phyloP scores from a whole-genome alignment of 1,139 yeast species.

The Kazachstania sp. region DNA sequence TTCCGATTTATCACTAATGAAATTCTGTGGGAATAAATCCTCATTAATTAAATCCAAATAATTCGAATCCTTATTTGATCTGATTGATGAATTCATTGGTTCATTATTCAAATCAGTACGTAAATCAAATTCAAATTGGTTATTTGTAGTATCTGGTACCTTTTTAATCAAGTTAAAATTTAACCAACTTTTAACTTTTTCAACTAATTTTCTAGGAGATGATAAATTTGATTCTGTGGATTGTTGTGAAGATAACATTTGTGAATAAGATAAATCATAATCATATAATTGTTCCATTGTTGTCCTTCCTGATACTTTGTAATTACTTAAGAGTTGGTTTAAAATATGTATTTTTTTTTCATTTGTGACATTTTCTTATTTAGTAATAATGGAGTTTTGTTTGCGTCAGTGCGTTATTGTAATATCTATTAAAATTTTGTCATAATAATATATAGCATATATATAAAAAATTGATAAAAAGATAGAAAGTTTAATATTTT shows the following conservation, averaged over 20 bases:
- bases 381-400: too few species aligned
- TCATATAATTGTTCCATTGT: neutral
- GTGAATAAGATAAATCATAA: neutral
- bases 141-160: neutral
- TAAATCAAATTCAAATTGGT: neutral
- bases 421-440: too few species aligned
- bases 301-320: too few species aligned
- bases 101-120: neutral
- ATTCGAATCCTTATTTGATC: neutral
- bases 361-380: neutral
- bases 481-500: neutral
- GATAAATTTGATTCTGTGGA: neutral
- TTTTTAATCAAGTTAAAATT: neutral
- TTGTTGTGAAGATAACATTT: neutral
- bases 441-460: too few species aligned
- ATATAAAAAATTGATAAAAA: too few species aligned
- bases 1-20: neutral
- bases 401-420: neutral
- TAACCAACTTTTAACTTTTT: slow-evolving; percentile 1
- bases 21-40: neutral
- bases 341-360: too few species aligned
- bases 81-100: neutral
- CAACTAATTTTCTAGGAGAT: neutral
- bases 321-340: too few species aligned
- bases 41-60: neutral